Base-by-base conservation (phyloP, 1,139 yeast species). In the Suhomyces chickasaworum region DNA sequence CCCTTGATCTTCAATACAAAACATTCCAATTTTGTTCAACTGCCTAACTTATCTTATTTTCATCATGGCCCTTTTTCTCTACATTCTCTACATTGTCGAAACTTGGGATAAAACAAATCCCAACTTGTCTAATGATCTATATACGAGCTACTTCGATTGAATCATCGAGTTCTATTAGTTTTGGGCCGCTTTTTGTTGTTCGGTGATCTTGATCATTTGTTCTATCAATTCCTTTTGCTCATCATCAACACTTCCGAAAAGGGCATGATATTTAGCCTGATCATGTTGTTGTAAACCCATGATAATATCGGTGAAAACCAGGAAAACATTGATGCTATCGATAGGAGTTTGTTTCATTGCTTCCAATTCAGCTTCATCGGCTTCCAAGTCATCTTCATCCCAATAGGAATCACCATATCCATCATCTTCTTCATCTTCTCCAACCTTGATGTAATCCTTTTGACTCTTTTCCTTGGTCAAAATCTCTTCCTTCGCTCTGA, bases 341-440 rank as follows among this genome's bases (percentile, higher is more conserved):
- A 80, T 65, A 10, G 82, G 81, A 2, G 83, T 78, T 48, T 72
- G 76, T 53, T 74, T 78, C 63, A 75, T 65, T 25, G 83, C 77
- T 53, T 79, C 84, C 50, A 77, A 71, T 49, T 78, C 79, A 10
- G 82, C 84, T 45, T 75, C 80, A 43, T 77, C 81, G 16, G 70
- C 74, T 49, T 72, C 80, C 32, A 66, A 69, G 27, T 74, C 78
- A 17, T 72, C 80, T 6, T 43, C 46, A 6, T 66, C 59, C 37
- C 59, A 69, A 38, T 62, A 66, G 31, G 60, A 66, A 16, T 63
- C 70, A 8, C 52, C 63, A 17, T 62, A 75, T 17, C 57, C 65
- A 18, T 53, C 63, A 16, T 62, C 67, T 17, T 63, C 67, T 15
- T 63, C 67, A n/a, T 63, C 67, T 4, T 57, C 66, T 9, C 65